These are phyloP conservation scores for Botrytis pseudocinerea DNA, from an alignment of 2,329 filamentous ascomycete species.

Conservation along the genomic window DNA sequence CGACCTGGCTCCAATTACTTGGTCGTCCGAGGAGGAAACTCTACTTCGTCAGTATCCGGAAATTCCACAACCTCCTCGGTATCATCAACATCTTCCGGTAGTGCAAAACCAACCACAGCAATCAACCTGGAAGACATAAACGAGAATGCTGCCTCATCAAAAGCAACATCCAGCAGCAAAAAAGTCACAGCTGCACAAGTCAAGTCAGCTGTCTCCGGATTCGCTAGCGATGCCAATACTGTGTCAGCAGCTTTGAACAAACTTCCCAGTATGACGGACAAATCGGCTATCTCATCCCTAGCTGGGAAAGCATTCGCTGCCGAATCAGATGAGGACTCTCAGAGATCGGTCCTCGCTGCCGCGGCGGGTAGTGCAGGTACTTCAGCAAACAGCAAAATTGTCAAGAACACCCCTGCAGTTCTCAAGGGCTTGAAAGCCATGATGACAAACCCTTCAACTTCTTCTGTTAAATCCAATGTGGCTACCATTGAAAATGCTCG, in stretches of 20 bases:
- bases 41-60: not conserved
- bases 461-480: constrained; percentile 4
- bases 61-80: constrained; percentile 5
- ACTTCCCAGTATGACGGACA: constrained; percentile 27
- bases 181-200: constrained; percentile 24
- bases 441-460: constrained; percentile 18
- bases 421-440: constrained; percentile 32
- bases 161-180: not conserved
- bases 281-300: constrained; percentile 27
- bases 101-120: not conserved
- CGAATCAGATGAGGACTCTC: constrained; percentile 35
- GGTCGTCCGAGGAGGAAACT: not conserved
- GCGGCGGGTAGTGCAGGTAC: constrained; percentile 32
- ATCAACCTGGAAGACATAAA: not conserved
- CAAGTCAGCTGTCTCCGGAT: constrained; percentile 28
- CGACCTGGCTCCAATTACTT: not conserved
- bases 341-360: constrained; percentile 31
- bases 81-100: not conserved
- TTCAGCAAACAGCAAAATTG: constrained; percentile 33
- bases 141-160: not conserved
- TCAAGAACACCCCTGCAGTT: constrained; percentile 35
- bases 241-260: constrained; percentile 34
- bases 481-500: constrained; percentile 24
- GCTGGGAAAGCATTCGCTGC: constrained; percentile 33
- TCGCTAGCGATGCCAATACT: constrained; percentile 35